Evolutionary conservation across 257 asterid species (phyloP).

Genomic region (Anisodus acutangulus): DNA sequence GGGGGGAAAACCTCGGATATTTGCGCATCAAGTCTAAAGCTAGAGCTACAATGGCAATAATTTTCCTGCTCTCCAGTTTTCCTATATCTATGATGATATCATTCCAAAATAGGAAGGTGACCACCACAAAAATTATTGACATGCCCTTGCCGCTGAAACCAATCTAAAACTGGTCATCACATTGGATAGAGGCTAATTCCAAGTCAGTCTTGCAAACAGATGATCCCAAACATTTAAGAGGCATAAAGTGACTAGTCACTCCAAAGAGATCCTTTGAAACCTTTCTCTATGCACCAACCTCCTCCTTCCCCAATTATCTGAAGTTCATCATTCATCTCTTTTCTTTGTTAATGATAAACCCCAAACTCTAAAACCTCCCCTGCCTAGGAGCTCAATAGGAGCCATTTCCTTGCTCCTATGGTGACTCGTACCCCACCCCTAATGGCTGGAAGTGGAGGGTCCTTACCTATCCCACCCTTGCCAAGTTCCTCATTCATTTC

Average conservation of each 20-base stretch:
- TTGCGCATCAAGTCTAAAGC: background rate
- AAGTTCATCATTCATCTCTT: too few relatives aligned
- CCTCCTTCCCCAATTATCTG: background rate
- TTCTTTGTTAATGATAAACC: background rate
- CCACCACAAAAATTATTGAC: background rate
- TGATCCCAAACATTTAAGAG: background rate
- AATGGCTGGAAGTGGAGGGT: background rate
- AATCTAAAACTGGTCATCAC: background rate
- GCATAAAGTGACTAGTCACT: background rate
- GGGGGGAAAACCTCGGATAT: background rate
- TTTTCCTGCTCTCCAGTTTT: background rate
- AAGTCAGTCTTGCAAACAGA: background rate
- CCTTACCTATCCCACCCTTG: background rate
- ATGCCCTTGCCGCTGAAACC: background rate
- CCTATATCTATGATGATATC: background rate
- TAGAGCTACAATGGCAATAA: background rate
- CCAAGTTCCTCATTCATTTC: background rate
- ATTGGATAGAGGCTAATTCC: background rate
- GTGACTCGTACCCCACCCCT: background rate
- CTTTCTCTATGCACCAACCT: background rate
- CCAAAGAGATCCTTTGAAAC: background rate
- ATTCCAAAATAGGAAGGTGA: background rate
- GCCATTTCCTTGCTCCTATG: background rate
- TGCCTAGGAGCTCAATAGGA: background rate
- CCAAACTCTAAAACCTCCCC: background rate